Percentiles rank a stretch among this genome's conserved stretches.
These are phyloP conservation scores for Lentithecium fluviatile DNA, from an alignment of 495 filamentous ascomycete genomes.

Conservation along the genomic window DNA sequence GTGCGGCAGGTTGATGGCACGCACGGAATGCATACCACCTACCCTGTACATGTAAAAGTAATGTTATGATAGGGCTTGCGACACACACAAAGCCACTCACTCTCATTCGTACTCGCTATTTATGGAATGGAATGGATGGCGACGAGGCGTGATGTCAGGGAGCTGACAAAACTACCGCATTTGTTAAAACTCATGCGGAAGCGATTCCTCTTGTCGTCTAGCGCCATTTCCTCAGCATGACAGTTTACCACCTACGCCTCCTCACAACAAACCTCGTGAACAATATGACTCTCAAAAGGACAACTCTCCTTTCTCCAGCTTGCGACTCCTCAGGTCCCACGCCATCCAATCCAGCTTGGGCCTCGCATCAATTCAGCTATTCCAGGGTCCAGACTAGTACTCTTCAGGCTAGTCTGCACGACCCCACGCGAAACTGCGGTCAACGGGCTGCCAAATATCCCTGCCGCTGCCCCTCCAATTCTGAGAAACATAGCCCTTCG, in stretches of 20 bases:
- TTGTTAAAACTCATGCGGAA: no score
- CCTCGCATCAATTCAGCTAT: conserved; percentile 1
- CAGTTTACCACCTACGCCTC: background rate
- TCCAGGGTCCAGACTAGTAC: conserved; percentile 5
- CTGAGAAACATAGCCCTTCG: background rate
- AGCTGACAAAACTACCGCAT: no score
- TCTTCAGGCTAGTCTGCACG: background rate
- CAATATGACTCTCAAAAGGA: background rate
- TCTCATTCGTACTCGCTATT: no score
- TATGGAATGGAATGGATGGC: no score
- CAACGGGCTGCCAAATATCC: background rate
- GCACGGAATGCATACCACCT: no score
- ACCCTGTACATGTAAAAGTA: no score
- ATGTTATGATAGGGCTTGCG: no score
- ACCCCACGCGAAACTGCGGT: conserved; percentile 24
- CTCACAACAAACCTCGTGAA: background rate
- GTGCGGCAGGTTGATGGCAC: no score
- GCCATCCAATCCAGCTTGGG: background rate
- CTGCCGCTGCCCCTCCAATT: background rate
- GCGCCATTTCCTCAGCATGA: background rate
- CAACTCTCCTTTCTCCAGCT: background rate
- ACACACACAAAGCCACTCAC: no score
- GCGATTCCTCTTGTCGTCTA: background rate
- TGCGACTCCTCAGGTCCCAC: background rate
- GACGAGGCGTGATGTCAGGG: no score